Evolutionary conservation across 2,329 filamentous ascomycete genomes (phyloP), one percentile per base, ranked within the genome.

Genomic region (Epichloe aotearoae): DNA sequence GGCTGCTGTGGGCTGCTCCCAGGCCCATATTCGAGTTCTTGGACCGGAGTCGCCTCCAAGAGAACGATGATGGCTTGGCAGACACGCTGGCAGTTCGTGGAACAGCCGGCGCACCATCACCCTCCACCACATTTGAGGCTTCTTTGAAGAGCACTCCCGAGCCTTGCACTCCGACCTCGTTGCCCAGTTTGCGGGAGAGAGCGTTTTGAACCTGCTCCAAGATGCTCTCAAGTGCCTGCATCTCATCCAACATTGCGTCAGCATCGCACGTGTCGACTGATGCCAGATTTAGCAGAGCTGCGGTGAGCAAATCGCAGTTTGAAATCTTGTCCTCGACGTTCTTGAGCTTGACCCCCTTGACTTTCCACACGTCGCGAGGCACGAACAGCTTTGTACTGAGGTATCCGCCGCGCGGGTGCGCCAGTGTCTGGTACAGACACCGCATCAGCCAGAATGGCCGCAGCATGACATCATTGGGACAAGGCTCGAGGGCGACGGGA

Each of bases 361-460:
- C 90, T 51, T 83, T 80, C 93, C 93, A 98, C 3, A 93, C 88
- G 62, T 97, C 90, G 48, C 87, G 80, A 5, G 93, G 90, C 5
- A 98, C 79, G 62, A 98, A 98, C 0, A 98, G 76, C 59, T 89
- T 90, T 20, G 83, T 91, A 49, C 90, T 95, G 19, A 98, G 64
- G 63, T 96, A 98, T 15, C 90, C 93, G 38, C 93, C 93, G 23
- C 88, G 82, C 2, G 91, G 88, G 61, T 98, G 91, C 17, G 84
- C 85, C 43, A 98, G 80, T 0, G 90, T 95, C 64, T 96, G 88
- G 63, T 93, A 95, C 26, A 98, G 75, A 54, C 86, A 90, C 50
- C 93, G 83, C 88, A 98, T 95, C 43, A 98, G 74, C 93, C 93
- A 98, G 66, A 96, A 98, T 2, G 93, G 94, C 19, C 93, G 83